These are phyloP conservation scores for Pseudogymnoascus sp. DNA, from an alignment of 2,329 filamentous ascomycete species.

Conservation along the genomic window DNA sequence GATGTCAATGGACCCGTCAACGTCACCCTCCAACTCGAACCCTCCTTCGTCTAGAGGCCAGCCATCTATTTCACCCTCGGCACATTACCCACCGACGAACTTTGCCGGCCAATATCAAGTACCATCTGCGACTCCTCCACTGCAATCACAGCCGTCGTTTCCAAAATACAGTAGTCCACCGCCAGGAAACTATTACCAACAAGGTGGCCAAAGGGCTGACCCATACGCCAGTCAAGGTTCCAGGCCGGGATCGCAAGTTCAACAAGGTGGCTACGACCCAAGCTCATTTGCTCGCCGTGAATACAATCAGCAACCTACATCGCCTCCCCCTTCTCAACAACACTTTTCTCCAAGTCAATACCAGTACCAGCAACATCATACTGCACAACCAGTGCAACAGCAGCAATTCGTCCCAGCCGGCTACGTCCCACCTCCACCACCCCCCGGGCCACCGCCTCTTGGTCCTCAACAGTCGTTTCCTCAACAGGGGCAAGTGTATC, in stretches of 20 bases:
- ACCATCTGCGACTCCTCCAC: slow-evolving; percentile 46
- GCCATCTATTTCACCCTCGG: slow-evolving; percentile 30
- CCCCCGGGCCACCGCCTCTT: slow-evolving; percentile 52
- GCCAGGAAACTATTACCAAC: slow-evolving; percentile 27
- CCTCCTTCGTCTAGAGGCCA: slow-evolving; percentile 30
- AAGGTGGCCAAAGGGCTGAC: slow-evolving; percentile 32
- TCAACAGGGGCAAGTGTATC: slow-evolving; percentile 35
- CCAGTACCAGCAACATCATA: slow-evolving; percentile 18
- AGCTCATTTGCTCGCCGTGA: slow-evolving; percentile 26
- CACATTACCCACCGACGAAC: slow-evolving; percentile 46
- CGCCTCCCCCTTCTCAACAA: slow-evolving; percentile 54
- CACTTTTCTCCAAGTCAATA: slow-evolving; percentile 25
- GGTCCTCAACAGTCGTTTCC: slow-evolving; percentile 45
- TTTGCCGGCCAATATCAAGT: slow-evolving; percentile 53
- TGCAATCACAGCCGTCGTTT: slow-evolving; percentile 36
- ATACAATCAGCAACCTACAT: slow-evolving; percentile 35
- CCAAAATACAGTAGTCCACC: slow-evolving; percentile 39
- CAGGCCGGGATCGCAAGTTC: slow-evolving; percentile 45
- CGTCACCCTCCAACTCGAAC: slow-evolving; percentile 34
- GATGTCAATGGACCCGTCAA: slow-evolving; percentile 72
- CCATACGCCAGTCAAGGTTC: slow-evolving; percentile 40
- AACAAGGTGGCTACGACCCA: slow-evolving; percentile 40
- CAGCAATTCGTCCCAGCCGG: slow-evolving; percentile 48
- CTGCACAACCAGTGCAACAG: slow-evolving; percentile 35
- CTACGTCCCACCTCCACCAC: slow-evolving; percentile 60